A percentile compares a stretch with the other conserved stretches of the same genome.
Evolutionary conservation across 257 asterid genomes (phyloP).

Genomic region (Jaltomata sinuosa): DNA sequence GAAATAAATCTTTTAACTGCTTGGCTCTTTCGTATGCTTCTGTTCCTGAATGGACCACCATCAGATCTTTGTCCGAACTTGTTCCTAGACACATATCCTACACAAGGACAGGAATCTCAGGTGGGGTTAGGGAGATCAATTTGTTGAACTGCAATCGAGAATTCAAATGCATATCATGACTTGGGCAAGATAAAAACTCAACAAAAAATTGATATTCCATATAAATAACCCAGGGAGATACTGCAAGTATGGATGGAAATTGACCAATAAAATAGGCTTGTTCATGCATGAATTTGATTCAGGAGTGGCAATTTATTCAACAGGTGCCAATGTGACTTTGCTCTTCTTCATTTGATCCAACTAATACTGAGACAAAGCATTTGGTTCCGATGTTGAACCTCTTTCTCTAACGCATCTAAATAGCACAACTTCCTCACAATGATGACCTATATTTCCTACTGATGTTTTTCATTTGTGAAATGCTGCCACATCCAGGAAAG

Average conservation of each 20-base stretch:
- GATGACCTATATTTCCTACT: not conserved
- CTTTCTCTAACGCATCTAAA: not conserved
- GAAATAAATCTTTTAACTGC: constrained; percentile 4
- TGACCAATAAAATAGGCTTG: not conserved
- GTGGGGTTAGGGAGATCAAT: not conserved
- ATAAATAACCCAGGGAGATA: not conserved
- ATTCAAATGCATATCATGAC: not conserved
- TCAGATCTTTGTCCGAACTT: not conserved
- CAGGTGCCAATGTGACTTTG: not conserved
- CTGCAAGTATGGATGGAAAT: not conserved
- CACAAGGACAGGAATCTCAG: not conserved
- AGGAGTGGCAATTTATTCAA: not conserved
- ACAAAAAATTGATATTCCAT: not conserved
- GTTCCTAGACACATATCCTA: constrained; percentile 8
- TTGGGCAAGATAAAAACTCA: not conserved
- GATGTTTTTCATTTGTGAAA: not conserved
- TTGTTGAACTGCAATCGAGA: not conserved
- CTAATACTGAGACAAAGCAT: not conserved
- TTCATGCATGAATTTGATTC: not conserved
- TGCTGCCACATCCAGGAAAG: constrained; percentile 1
- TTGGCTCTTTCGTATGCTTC: constrained; percentile 20
- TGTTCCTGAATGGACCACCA: constrained; percentile 17
- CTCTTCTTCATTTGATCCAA: not conserved
- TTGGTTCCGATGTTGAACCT: not conserved
- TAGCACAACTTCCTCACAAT: not conserved